Evolutionary conservation across 441 rosid species (phyloP).

Genomic region (Erodium chrysanthum): DNA sequence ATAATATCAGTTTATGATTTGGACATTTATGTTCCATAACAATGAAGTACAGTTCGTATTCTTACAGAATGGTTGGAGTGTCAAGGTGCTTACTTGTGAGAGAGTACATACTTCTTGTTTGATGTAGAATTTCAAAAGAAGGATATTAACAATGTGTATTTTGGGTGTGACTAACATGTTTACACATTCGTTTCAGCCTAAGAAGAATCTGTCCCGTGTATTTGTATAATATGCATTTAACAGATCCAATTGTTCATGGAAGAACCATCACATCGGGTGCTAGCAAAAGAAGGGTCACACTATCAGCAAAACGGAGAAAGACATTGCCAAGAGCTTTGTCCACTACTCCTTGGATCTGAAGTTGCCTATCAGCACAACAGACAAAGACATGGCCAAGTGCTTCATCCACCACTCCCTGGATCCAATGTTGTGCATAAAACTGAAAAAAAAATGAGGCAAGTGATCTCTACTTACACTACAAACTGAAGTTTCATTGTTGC

Average conservation of each 20-base stretch:
- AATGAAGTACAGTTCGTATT: too few species aligned
- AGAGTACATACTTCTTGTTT: too few species aligned
- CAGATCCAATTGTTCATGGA: not conserved
- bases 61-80: too few species aligned
- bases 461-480: not conserved
- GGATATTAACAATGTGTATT: too few species aligned
- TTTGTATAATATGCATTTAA: not conserved
- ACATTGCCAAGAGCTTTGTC: not conserved
- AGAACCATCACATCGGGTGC: not conserved
- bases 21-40: not conserved
- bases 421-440: not conserved
- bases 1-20: not conserved
- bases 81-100: too few species aligned
- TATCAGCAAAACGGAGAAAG: not conserved
- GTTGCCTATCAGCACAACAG: too few species aligned
- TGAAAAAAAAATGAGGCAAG: not conserved
- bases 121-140: too few species aligned
- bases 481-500: not conserved
- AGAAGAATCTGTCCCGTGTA: not conserved
- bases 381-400: too few species aligned
- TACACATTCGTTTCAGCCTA: too few species aligned
- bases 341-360: not conserved
- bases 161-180: too few species aligned
- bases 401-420: too few species aligned
- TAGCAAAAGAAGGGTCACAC: not conserved